Percentiles rank a stretch among this genome's conserved stretches.
Evolutionary conservation across 2,329 filamentous ascomycete genomes (phyloP).

Genomic region (Curvularia eragrostidis): DNA sequence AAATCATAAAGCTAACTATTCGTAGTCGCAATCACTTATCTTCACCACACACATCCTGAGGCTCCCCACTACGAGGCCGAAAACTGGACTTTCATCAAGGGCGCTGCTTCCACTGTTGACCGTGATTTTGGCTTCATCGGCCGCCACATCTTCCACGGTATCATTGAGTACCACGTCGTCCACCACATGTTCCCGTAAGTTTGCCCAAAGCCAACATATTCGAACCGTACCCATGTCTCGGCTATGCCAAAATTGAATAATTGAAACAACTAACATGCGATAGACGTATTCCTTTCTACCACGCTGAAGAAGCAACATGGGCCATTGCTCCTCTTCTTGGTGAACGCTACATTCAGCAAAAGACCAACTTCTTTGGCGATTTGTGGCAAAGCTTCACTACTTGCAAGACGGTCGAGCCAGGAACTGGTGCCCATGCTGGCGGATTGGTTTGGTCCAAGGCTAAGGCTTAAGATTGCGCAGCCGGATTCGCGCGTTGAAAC

Average conservation of each 20-base stretch:
- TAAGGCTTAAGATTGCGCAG: neutral
- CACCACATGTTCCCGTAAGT: slow-evolving; percentile 65
- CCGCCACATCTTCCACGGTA: slow-evolving; percentile 70
- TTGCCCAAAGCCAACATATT: neutral
- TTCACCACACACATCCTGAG: slow-evolving; percentile 70
- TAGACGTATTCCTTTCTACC: slow-evolving; percentile 39
- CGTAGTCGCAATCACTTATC: slow-evolving; percentile 74
- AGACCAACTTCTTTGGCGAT: slow-evolving; percentile 28
- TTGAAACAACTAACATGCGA: slow-evolving; percentile 10
- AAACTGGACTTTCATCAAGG: slow-evolving; percentile 68
- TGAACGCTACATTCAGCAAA: slow-evolving; percentile 33
- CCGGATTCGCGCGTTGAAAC: neutral
- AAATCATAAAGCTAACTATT: neutral
- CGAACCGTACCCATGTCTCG: neutral
- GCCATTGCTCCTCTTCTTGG: slow-evolving; percentile 35
- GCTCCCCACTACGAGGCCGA: slow-evolving; percentile 66
- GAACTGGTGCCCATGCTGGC: slow-evolving; percentile 23
- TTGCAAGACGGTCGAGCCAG: slow-evolving; percentile 34
- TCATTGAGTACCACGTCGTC: slow-evolving; percentile 69
- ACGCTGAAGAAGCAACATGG: slow-evolving; percentile 36
- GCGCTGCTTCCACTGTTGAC: slow-evolving; percentile 68
- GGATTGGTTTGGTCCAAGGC: slow-evolving; percentile 25
- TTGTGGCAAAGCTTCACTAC: slow-evolving; percentile 33
- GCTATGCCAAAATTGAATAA: no score
- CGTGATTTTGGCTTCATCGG: slow-evolving; percentile 70